Evolutionary conservation across 2,329 filamentous ascomycete genomes (phyloP), one percentile per base, ranked within the genome.

Genomic region (Chaetomium sp.): DNA sequence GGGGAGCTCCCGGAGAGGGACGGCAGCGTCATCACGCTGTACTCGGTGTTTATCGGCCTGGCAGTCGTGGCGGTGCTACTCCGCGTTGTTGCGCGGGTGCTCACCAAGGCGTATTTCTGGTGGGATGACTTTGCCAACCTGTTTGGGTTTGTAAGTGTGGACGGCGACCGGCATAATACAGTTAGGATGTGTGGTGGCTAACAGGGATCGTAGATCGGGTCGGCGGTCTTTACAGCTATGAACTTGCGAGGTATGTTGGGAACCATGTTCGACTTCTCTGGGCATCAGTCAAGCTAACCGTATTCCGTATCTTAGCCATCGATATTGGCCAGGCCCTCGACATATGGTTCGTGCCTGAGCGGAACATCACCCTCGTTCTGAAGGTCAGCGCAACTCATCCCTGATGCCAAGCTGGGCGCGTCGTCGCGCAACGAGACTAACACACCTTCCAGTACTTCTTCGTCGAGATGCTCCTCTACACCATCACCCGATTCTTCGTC

Each of bases 241-340:
- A 60, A 58, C 37, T 40, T 62, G 49, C 48, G 50, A 37, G n/a
- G 56, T 58, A 19, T 4, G 38, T 12, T 37, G 5, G 4, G 9
- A 10, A 11, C 27, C 1, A 3, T 41, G 11, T 38, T 9, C 8
- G 2, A 38, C 2, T 2, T 38, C 2, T 38, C 12, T 2, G 37
- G 37, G 8, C 12, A 38, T 38, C 12, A 4, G 37, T 38, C 12
- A 38, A 8, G 12, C 37, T 8, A 12, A 38, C 8, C 2, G 12
- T 42, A n/a, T 14, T 14, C 6, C 40, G 11, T 12, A 11, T 14
- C 14, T 12, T n/a, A 62, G 60, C 56, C n/a, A 56, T 61, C 9
- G 34, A 54, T 4, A 0, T 75, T 50, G 79, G 79, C 1, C 66
- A 80, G 6, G 77, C 79, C 6, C 70, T 64, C 14, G 79, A 82